phyloP scores from a whole-genome alignment of 192 early-diverging fungal species.

The Coemansia sp. region DNA sequence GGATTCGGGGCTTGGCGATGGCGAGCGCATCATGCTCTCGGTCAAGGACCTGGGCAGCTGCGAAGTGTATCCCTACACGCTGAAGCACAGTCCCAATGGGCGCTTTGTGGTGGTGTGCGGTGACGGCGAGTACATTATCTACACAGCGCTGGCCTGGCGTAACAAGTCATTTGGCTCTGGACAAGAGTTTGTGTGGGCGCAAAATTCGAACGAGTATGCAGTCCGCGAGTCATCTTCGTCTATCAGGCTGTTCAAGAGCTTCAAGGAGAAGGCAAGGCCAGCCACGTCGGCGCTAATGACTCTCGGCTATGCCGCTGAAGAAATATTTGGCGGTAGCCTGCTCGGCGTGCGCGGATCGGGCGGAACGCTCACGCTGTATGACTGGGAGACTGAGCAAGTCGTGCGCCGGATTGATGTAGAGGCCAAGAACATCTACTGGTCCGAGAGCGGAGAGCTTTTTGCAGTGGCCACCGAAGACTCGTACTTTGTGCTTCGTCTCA shows the following conservation, averaged over 20 bases:
- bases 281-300: conserved; percentile 60
- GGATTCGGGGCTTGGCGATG: conserved; percentile 88
- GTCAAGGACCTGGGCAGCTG: conserved; percentile 97
- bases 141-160: conserved; percentile 98
- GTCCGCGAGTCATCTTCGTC: conserved; percentile 91
- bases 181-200: conserved; percentile 96
- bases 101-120: conserved; percentile 99
- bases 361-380: conserved; percentile 87
- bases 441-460: conserved; percentile 90
- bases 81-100: conserved; percentile 97
- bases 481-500: conserved; percentile 94
- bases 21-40: conserved; percentile 81
- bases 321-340: conserved; percentile 91
- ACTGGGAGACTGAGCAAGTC: conserved; percentile 92
- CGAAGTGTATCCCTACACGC: conserved; percentile 94
- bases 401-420: conserved; percentile 95
- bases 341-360: conserved; percentile 79
- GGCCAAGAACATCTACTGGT: conserved; percentile 90
- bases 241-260: conserved; percentile 90
- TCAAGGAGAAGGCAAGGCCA: conserved; percentile 82
- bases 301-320: conserved; percentile 85
- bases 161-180: conserved; percentile 98
- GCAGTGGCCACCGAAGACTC: conserved; percentile 91
- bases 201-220: conserved; percentile 94
- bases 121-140: conserved; percentile 99